Evolutionary conservation across 495 filamentous ascomycete species (phyloP).

Genomic region (Penicillium psychrofluorescens): DNA sequence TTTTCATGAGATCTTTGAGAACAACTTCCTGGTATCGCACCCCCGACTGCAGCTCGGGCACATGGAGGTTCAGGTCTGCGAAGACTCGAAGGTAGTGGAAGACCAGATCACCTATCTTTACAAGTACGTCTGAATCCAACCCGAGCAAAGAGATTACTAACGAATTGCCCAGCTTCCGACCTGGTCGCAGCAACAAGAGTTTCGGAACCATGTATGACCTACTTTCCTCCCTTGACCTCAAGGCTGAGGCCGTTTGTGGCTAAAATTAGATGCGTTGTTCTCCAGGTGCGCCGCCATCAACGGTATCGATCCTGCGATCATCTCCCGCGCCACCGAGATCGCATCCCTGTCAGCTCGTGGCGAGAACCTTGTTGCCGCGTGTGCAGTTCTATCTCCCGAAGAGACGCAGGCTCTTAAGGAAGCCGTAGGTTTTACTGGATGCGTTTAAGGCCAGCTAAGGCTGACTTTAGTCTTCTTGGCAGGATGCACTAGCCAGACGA

Average conservation of each 20-base stretch:
- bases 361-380: conserved; percentile 67
- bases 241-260: neutral
- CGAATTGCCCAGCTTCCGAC: conserved; percentile 34
- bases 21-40: conserved; percentile 52
- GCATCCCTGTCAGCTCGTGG: conserved; percentile 61
- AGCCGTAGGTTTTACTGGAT: conserved; percentile 37
- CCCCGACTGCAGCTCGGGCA: conserved; percentile 63
- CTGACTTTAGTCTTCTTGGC: neutral
- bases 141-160: conserved; percentile 4
- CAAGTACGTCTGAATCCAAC: conserved; percentile 39
- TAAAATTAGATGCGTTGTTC: too few relatives aligned
- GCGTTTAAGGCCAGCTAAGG: too few relatives aligned
- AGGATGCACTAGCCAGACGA: conserved; percentile 28
- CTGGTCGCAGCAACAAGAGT: conserved; percentile 70
- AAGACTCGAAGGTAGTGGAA: conserved; percentile 46
- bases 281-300: conserved; percentile 72
- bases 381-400: conserved; percentile 51
- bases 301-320: conserved; percentile 63
- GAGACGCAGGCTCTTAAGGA: conserved; percentile 56
- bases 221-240: neutral
- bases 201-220: conserved; percentile 63
- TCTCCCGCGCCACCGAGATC: conserved; percentile 71
- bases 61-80: conserved; percentile 79
- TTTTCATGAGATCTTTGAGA: conserved; percentile 90
- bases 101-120: conserved; percentile 88